phyloP scores from a whole-genome alignment of 371 early-diverging fungal genomes.

The Rozella allomycis region DNA sequence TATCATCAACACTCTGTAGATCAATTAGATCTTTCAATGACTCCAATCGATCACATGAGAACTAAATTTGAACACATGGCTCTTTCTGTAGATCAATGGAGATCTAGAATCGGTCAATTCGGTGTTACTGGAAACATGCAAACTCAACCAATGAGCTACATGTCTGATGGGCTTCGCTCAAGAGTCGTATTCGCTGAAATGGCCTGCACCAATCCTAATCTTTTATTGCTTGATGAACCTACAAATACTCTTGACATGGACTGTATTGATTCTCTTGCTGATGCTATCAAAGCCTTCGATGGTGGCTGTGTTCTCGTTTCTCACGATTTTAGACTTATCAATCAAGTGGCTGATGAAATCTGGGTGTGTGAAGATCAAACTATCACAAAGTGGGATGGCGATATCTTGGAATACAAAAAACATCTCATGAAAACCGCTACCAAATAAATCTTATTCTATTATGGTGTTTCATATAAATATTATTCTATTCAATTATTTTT shows the following conservation, averaged over 20 bases:
- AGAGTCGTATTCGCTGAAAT: conserved; percentile 89
- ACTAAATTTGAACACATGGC: conserved; percentile 51
- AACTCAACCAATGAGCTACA: conserved; percentile 59
- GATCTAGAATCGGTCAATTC: conserved; percentile 69
- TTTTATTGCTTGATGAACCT: conserved; percentile 96
- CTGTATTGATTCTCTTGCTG: conserved; percentile 87
- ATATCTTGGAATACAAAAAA: neutral
- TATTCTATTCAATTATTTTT: too few relatives aligned
- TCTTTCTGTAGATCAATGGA: conserved; percentile 59
- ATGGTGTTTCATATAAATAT: too few relatives aligned
- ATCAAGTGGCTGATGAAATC: conserved; percentile 84
- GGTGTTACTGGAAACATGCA: conserved; percentile 82
- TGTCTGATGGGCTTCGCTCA: conserved; percentile 81
- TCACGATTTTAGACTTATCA: conserved; percentile 96
- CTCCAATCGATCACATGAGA: conserved; percentile 81
- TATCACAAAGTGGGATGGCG: conserved; percentile 14
- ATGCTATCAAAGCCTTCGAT: conserved; percentile 77
- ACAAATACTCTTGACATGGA: conserved; percentile 75
- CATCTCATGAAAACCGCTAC: neutral
- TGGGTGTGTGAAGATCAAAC: conserved; percentile 78
- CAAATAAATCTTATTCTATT: too few relatives aligned
- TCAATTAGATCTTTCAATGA: conserved; percentile 62
- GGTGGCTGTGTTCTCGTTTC: conserved; percentile 96
- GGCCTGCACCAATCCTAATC: conserved; percentile 65
- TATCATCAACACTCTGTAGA: conserved; percentile 96